Conservation (phyloP, 2,329 filamentous ascomycete species). For the Aspergillus sp. region DNA sequence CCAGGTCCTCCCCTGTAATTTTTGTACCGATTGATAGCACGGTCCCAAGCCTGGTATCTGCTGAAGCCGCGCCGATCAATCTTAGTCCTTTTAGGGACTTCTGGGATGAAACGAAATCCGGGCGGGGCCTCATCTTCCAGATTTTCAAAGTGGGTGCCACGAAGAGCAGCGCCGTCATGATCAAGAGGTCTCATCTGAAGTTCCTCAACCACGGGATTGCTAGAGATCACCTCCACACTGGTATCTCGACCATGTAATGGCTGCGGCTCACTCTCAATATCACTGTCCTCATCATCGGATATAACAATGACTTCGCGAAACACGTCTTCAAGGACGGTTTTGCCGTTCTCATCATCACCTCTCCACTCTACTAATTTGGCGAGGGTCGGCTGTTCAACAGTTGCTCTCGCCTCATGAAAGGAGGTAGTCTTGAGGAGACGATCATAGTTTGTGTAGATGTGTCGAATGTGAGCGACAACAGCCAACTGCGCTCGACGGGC, state of each 20-base stretch:
- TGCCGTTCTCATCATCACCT: slow-evolving; percentile 60
- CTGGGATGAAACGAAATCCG: slow-evolving; percentile 43
- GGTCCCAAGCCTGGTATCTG: slow-evolving; percentile 53
- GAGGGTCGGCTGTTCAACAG: slow-evolving; percentile 60
- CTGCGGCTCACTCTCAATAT: slow-evolving; percentile 41
- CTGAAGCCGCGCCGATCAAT: slow-evolving; percentile 51
- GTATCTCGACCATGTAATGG: slow-evolving; percentile 37
- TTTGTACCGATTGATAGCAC: slow-evolving; percentile 47
- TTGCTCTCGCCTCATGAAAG: slow-evolving; percentile 59
- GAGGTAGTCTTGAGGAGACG: slow-evolving; percentile 56
- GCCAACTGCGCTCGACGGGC: slow-evolving; percentile 64
- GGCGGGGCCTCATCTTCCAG: slow-evolving; percentile 43
- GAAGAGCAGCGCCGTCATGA: slow-evolving; percentile 26
- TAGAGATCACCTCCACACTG: slow-evolving; percentile 51
- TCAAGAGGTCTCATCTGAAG: slow-evolving; percentile 38
- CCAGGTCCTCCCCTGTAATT: slow-evolving; percentile 30
- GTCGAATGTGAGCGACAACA: slow-evolving; percentile 65
- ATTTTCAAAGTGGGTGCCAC: slow-evolving; percentile 31
- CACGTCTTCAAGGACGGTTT: slow-evolving; percentile 62
- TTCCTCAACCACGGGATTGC: slow-evolving; percentile 40
- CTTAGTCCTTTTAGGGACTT: slow-evolving; percentile 36
- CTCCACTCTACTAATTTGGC: slow-evolving; percentile 66
- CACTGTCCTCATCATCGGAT: slow-evolving; percentile 62
- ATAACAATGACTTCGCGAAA: slow-evolving; percentile 68
- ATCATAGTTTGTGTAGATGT: slow-evolving; percentile 67